phyloP scores from a whole-genome alignment of 495 filamentous ascomycete species.

The Hyaloscypha bicolor region DNA sequence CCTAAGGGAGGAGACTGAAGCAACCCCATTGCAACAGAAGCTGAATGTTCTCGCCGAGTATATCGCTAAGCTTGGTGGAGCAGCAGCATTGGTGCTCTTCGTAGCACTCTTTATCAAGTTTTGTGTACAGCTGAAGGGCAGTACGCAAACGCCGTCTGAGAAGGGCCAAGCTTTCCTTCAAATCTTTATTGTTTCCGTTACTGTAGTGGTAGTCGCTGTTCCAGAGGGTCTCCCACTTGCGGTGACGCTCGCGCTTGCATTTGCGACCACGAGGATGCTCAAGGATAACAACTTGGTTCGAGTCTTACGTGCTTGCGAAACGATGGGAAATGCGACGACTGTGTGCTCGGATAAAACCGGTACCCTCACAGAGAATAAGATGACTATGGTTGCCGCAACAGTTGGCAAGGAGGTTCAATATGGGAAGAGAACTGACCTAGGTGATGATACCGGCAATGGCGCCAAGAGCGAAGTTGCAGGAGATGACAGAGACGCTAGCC shows the following conservation, averaged over 20 bases:
- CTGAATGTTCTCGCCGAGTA: conserved; percentile 85
- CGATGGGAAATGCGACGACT: conserved; percentile 94
- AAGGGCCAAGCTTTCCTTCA: conserved; percentile 87
- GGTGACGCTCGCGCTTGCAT: conserved; percentile 88
- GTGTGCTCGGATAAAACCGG: conserved; percentile 97
- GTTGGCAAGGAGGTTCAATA: conserved; percentile 56
- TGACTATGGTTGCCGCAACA: conserved; percentile 79
- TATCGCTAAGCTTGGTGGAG: conserved; percentile 86
- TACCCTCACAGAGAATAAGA: conserved; percentile 86
- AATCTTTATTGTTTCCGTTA: conserved; percentile 92
- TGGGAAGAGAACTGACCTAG: neutral
- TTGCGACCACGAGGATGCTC: conserved; percentile 89
- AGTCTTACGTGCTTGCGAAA: conserved; percentile 84
- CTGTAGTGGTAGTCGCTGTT: conserved; percentile 89
- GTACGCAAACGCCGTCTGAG: conserved; percentile 48
- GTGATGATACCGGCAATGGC: neutral
- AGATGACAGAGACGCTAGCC: no score
- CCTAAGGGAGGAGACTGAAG: conserved; percentile 69
- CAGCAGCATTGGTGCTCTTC: conserved; percentile 79
- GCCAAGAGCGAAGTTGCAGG: neutral
- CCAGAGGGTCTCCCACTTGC: conserved; percentile 95
- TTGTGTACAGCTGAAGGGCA: conserved; percentile 57
- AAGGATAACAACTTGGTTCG: conserved; percentile 93
- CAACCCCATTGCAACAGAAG: conserved; percentile 84
- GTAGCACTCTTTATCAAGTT: conserved; percentile 89